These are phyloP conservation scores for Pistacia integerrima DNA, from an alignment of 345 rosid genomes.

Conservation along the genomic window DNA sequence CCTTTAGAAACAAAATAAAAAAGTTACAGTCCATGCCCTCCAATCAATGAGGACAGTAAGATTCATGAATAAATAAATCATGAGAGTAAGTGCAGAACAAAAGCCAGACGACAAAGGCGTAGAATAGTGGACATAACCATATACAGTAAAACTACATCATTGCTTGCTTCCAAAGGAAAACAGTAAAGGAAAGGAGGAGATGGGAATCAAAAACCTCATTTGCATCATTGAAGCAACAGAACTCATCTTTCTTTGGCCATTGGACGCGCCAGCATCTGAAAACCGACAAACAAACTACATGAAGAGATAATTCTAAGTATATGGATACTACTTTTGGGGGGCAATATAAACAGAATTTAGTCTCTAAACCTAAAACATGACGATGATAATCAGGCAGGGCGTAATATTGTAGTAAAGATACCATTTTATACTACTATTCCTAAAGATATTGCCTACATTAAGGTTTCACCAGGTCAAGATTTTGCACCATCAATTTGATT, in stretches of 20 bases:
- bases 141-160: not conserved
- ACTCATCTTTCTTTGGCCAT: slow-evolving; percentile 52
- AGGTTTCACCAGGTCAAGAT: not conserved
- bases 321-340: not conserved
- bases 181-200: not conserved
- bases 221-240: slow-evolving; percentile 45
- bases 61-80: not conserved
- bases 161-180: not conserved
- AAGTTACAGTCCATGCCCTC: no score
- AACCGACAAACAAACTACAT: not conserved
- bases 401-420: not conserved
- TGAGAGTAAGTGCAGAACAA: not conserved
- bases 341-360: not conserved
- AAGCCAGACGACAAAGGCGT: not conserved
- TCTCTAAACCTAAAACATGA: not conserved
- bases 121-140: not conserved
- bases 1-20: no score
- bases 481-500: no score
- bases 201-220: slow-evolving; percentile 43
- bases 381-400: not conserved
- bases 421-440: not conserved
- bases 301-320: not conserved
- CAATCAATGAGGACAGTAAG: no score
- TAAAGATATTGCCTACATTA: not conserved
- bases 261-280: slow-evolving; percentile 45